Evolutionary conservation across 1,284 basidiomycete genomes (phyloP).

Genomic region (Uromyces viciae-fabae): DNA sequence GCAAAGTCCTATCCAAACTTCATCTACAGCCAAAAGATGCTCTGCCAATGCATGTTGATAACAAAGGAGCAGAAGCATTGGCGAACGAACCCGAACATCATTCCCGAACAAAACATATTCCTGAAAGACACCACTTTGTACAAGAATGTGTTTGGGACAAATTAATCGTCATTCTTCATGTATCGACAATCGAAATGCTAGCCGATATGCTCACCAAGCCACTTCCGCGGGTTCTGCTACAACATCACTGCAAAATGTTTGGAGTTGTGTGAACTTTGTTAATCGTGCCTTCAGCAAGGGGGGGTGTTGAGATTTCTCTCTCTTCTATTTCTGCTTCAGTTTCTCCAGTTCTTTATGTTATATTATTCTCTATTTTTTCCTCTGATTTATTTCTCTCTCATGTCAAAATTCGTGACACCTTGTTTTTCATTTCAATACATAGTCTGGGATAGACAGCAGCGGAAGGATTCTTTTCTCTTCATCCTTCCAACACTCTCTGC

Average conservation of each 20-base stretch:
- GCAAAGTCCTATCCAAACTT: constrained; percentile 1
- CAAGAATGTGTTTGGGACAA: background rate
- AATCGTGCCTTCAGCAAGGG: background rate
- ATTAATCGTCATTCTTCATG: background rate
- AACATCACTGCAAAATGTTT: background rate
- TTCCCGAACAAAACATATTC: constrained; percentile 3
- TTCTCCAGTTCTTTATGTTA: background rate
- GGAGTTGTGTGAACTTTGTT: background rate
- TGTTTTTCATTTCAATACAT: background rate
- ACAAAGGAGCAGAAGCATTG: constrained; percentile 4
- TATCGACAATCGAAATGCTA: constrained; percentile 2
- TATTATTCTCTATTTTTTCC: background rate
- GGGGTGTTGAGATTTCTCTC: background rate
- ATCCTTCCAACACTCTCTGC: background rate
- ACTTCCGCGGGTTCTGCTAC: background rate
- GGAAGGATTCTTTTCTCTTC: background rate
- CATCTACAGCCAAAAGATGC: background rate
- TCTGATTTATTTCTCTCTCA: background rate
- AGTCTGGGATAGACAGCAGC: background rate
- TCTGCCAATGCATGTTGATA: background rate
- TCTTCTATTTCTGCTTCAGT: background rate
- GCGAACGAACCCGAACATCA: background rate
- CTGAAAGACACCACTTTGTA: background rate
- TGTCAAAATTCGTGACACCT: background rate
- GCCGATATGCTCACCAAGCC: constrained; percentile 17